Conservation (phyloP, 1,284 basidiomycete genomes). For the Naganishia albida region DNA sequence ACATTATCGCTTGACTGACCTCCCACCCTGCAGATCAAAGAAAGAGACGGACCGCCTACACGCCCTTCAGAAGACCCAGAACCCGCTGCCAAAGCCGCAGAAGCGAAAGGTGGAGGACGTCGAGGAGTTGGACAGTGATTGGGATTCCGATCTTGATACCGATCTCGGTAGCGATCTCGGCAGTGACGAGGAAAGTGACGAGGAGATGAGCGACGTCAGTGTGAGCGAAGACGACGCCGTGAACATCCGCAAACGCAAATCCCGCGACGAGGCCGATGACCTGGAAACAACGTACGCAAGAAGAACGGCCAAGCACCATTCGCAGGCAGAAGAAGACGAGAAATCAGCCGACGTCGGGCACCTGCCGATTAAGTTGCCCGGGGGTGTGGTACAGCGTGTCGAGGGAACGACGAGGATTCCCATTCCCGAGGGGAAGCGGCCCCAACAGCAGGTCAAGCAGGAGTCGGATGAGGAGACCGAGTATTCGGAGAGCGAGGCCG, state of each 20-base stretch:
- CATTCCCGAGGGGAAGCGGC: slow-evolving; percentile 38
- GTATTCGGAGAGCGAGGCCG: slow-evolving; percentile 55
- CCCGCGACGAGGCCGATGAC: slow-evolving; percentile 32
- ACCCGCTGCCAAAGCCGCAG: slow-evolving; percentile 44
- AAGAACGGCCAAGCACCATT: slow-evolving; percentile 36
- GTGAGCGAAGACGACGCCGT: slow-evolving; percentile 36
- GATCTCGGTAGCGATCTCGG: slow-evolving; percentile 31
- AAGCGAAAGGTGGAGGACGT: slow-evolving; percentile 45
- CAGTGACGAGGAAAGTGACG: slow-evolving; percentile 29
- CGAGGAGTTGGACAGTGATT: slow-evolving; percentile 34
- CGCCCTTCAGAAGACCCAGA: slow-evolving; percentile 44
- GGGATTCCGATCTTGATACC: slow-evolving; percentile 35
- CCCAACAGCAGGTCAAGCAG: slow-evolving; percentile 13
- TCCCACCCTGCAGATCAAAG: slow-evolving; percentile 31
- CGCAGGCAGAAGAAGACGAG: slow-evolving; percentile 40
- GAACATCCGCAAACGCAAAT: slow-evolving; percentile 39
- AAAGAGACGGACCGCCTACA: slow-evolving; percentile 54
- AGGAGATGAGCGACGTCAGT: slow-evolving; percentile 33
- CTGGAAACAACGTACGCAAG: slow-evolving; percentile 50
- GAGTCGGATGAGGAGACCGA: slow-evolving; percentile 43
- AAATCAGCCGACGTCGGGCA: slow-evolving; percentile 60
- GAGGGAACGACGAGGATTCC: slow-evolving; percentile 55
- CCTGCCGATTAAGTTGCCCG: slow-evolving; percentile 80
- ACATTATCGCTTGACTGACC: background rate
- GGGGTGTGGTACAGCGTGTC: slow-evolving; percentile 66